Evolutionary conservation across 148 eudicot species (phyloP).

Genomic region (Rhododendron henanense): DNA sequence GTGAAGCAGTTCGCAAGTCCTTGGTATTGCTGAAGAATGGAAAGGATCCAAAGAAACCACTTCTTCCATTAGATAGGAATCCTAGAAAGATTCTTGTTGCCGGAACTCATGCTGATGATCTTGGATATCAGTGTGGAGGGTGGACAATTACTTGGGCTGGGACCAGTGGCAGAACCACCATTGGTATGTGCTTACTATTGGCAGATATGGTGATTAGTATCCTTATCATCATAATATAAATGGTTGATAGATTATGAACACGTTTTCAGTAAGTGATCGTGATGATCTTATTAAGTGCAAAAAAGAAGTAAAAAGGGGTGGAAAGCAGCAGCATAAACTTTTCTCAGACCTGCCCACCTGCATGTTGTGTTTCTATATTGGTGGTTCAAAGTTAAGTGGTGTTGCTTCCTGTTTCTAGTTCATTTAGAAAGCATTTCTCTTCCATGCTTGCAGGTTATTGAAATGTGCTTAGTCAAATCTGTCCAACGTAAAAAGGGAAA

Average conservation of each 20-base stretch:
- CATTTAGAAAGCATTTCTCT: background rate
- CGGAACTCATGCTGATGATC: conserved; percentile 94
- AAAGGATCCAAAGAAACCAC: conserved; percentile 55
- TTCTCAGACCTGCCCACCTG: background rate
- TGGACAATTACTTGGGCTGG: conserved; percentile 89
- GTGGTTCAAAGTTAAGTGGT: background rate
- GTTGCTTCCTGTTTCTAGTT: background rate
- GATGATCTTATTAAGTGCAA: background rate
- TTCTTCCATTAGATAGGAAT: conserved; percentile 69
- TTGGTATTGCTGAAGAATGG: conserved; percentile 88
- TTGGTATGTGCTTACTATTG: conserved; percentile 44
- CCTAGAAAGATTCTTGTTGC: conserved; percentile 76
- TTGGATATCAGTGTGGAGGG: conserved; percentile 97
- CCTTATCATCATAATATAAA: background rate
- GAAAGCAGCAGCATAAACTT: background rate
- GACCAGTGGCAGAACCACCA: conserved; percentile 77
- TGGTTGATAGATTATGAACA: background rate
- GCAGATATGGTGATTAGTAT: background rate
- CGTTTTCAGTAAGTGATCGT: background rate
- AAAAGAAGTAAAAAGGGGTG: background rate
- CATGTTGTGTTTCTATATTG: background rate
- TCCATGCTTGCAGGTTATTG: background rate
- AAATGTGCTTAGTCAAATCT: background rate
- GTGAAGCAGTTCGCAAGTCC: conserved; percentile 94
- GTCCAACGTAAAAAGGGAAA: background rate